Base-by-base conservation (phyloP, 2,329 filamentous ascomycete genomes). In the Colletotrichum sp. region DNA sequence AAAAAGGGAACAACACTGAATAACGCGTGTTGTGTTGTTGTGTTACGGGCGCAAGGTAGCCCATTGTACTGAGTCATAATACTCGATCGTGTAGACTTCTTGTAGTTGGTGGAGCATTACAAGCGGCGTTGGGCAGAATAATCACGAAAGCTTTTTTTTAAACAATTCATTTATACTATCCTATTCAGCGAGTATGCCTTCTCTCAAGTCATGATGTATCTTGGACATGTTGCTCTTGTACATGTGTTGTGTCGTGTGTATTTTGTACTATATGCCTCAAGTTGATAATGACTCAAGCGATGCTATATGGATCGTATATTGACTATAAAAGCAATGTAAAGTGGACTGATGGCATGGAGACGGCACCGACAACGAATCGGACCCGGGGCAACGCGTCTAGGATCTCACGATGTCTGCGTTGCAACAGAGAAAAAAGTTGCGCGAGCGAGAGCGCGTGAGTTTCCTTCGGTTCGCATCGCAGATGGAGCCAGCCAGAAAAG, bases 11-110 rank as follows among this genome's bases (percentile, higher is more conserved):
- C 36, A 52, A 43, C 34, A 63, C 52, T 7, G 64, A 67, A 67
- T 24, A 64, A 32, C 59, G 38, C 62, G 63, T 52, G 65, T 55
- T 52, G 30, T 38, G 52, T 38, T 56, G 62, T 38, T 62, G 62
- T 69, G 38, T 73, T 68, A 38, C 52, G 52, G 65, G 65, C 65
- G 65, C 65, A 68, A 38, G 65, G 52, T 56, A 68, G 52, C 65
- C 62, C 73, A 73, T 67, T 75, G 73, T 75, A 75, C 70, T 64
- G 73, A 75, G 73, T 75, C 69, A 75, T 73, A 75, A 75, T 75
- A 75, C 73, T 75, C 73, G 38, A 64, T 70, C 30, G 68, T 70
- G 59, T 59, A 43, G 68, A 64, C 58, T 59, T 68, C 24, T 58
- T 58, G 14, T 68, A 32, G 30, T 21, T 32, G 34, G 65, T 59